These are phyloP conservation scores for Pichia phayaonensis DNA, from an alignment of 805 yeast genomes.

Conservation along the genomic window DNA sequence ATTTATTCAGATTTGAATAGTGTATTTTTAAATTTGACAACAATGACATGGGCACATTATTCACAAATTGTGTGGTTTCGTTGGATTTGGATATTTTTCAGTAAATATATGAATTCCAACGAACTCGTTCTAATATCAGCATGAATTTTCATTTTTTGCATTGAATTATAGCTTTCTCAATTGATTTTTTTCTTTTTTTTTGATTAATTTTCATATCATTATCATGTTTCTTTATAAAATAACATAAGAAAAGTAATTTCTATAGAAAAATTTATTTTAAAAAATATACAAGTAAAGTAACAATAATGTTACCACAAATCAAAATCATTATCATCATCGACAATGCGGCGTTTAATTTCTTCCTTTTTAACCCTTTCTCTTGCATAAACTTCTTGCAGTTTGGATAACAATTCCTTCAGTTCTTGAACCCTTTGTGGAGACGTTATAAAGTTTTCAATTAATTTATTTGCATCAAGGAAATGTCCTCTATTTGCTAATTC, in stretches of 20 bases:
- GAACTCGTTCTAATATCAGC: slow-evolving; percentile 38
- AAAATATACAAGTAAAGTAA: neutral
- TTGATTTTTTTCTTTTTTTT: neutral
- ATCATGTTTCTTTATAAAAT: neutral
- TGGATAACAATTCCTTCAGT: slow-evolving; percentile 13
- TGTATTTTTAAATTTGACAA: slow-evolving; percentile 41
- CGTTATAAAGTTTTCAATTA: slow-evolving; percentile 20
- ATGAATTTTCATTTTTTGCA: neutral
- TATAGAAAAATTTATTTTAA: neutral
- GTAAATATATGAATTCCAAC: slow-evolving; percentile 73
- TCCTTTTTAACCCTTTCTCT: slow-evolving; percentile 10
- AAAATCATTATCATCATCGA: slow-evolving; percentile 26
- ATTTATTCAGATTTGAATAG: slow-evolving; percentile 34
- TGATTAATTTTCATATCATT: neutral
- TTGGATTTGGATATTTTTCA: slow-evolving; percentile 73
- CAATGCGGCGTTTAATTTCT: slow-evolving; percentile 10
- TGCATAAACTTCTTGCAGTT: slow-evolving; percentile 15
- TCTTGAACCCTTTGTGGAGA: slow-evolving; percentile 2
- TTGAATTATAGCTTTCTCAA: neutral
- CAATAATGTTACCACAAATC: slow-evolving; percentile 20
- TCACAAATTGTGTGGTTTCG: slow-evolving; percentile 96
- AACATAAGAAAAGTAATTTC: neutral
- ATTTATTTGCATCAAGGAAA: slow-evolving; percentile 23
- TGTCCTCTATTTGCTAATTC: slow-evolving; percentile 15
- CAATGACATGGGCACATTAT: slow-evolving; percentile 76